Evolutionary conservation across 768 basidiomycete genomes (phyloP).

Genomic region (Agaricus subrufescens): DNA sequence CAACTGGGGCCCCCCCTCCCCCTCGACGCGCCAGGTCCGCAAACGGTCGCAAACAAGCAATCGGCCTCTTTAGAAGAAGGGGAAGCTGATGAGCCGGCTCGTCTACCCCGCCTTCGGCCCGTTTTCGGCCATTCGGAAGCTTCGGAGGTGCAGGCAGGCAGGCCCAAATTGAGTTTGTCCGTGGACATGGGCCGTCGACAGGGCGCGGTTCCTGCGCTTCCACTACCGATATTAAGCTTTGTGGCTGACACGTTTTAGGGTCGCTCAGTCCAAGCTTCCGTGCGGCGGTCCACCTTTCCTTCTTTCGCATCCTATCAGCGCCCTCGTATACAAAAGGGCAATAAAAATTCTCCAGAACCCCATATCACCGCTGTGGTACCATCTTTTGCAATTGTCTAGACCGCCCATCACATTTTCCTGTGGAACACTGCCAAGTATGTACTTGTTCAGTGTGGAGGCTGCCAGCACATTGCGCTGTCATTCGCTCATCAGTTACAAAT

Average conservation of each 20-base stretch:
- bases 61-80: conserved; percentile 13
- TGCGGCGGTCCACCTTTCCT: too few species aligned
- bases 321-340: too few species aligned
- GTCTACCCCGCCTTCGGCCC: neutral
- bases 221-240: neutral
- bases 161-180: neutral
- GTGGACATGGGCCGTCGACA: neutral
- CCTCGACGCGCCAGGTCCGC: neutral
- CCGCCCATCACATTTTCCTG: too few species aligned
- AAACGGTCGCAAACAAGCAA: conserved; percentile 8
- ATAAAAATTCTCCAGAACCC: too few species aligned
- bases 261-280: neutral
- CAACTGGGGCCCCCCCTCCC: too few species aligned
- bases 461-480: neutral
- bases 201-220: neutral
- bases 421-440: neutral
- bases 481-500: neutral
- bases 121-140: neutral
- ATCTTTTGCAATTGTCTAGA: too few species aligned
- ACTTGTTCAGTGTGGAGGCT: neutral
- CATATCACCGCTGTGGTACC: too few species aligned
- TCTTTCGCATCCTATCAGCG: too few species aligned
- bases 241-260: conserved; percentile 17
- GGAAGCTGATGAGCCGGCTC: conserved; percentile 18
- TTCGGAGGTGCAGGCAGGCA: too few species aligned